Percentiles rank a stretch among this genome's conserved stretches.
These are phyloP conservation scores for Diaporthe sp. DNA, from an alignment of 2,329 filamentous ascomycete genomes.

Conservation along the genomic window DNA sequence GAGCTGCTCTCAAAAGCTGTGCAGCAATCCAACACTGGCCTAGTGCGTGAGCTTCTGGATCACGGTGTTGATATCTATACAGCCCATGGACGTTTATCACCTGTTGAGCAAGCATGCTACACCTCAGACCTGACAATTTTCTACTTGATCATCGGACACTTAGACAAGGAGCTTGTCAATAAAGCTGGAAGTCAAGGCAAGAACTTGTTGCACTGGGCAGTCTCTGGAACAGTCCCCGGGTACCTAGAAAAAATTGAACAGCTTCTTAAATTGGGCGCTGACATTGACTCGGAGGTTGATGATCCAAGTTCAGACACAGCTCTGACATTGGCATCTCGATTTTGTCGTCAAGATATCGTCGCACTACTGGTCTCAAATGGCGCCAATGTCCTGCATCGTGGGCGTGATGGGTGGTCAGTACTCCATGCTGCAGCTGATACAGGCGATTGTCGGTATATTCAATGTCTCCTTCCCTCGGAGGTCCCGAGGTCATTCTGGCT, in stretches of 20 bases:
- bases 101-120: neutral
- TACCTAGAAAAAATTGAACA: neutral
- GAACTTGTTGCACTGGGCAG: neutral
- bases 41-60: neutral
- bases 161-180: neutral
- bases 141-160: neutral
- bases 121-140: neutral
- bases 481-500: neutral
- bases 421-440: neutral
- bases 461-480: accelerated
- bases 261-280: neutral
- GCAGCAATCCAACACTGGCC: too few relatives aligned
- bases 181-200: neutral
- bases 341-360: neutral
- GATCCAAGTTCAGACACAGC: neutral
- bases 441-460: neutral
- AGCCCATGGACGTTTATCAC: accelerated
- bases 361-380: neutral
- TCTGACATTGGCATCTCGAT: neutral
- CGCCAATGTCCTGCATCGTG: neutral
- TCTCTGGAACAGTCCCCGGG: neutral
- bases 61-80: neutral
- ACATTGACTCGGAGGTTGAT: neutral
- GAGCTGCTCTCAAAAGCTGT: neutral
- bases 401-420: neutral